phyloP scores from a whole-genome alignment of 495 filamentous ascomycete species.

The Jackrogersella minutella region DNA sequence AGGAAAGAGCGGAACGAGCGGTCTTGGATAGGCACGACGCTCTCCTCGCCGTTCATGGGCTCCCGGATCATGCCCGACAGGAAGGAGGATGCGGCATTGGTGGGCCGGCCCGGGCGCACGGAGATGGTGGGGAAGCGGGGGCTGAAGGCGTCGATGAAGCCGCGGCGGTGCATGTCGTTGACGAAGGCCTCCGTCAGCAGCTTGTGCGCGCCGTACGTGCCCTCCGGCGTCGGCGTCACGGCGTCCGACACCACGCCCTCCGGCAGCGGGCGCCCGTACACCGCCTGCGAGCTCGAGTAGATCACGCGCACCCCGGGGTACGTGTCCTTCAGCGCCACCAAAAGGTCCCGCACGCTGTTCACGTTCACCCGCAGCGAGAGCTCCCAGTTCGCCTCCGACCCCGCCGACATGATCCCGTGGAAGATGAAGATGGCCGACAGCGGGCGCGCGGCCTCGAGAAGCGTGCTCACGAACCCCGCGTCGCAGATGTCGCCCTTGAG shows the following conservation, averaged over 20 bases:
- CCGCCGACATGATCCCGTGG: slow-evolving; percentile 87
- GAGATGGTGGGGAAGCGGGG: slow-evolving; percentile 79
- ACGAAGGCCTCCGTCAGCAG: slow-evolving; percentile 75
- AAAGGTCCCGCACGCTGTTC: slow-evolving; percentile 69
- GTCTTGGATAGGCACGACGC: slow-evolving; percentile 67
- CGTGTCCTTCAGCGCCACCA: slow-evolving; percentile 65
- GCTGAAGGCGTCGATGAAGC: slow-evolving; percentile 70
- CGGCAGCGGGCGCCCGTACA: slow-evolving; percentile 52
- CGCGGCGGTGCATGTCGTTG: slow-evolving; percentile 78
- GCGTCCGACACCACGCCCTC: slow-evolving; percentile 42
- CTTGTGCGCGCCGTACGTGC: slow-evolving; percentile 82
- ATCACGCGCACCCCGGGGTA: slow-evolving; percentile 70
- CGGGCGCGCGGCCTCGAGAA: slow-evolving; percentile 57
- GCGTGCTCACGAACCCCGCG: slow-evolving; percentile 52
- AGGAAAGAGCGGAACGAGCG: slow-evolving; percentile 70
- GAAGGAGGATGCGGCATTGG: slow-evolving; percentile 77
- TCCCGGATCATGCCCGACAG: slow-evolving; percentile 70
- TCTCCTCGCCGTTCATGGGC: slow-evolving; percentile 67
- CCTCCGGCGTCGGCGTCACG: slow-evolving; percentile 70
- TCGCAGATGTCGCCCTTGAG: slow-evolving; percentile 71
- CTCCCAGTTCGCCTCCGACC: slow-evolving; percentile 77
- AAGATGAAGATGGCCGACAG: slow-evolving; percentile 76
- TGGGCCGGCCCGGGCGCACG: slow-evolving; percentile 77
- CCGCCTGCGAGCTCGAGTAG: slow-evolving; percentile 60
- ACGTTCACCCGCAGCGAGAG: slow-evolving; percentile 78